Evolutionary conservation across 148 eudicot species (phyloP).

Genomic region (Dianthus caryophyllus): DNA sequence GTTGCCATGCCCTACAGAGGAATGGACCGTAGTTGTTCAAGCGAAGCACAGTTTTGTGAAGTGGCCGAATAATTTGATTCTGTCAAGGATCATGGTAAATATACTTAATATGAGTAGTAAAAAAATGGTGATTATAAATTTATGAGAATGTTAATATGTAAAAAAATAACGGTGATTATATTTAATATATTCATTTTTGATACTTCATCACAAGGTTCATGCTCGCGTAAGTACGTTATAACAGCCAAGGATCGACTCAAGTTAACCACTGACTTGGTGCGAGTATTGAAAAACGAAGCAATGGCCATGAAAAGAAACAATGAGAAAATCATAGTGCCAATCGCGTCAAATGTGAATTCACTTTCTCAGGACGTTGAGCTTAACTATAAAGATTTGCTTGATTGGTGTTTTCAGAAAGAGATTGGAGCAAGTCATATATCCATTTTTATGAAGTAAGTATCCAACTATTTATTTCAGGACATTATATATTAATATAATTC

Average conservation of each 20-base stretch:
- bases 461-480: not conserved
- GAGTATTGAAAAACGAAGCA: slow-evolving; percentile 2
- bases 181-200: too few species aligned
- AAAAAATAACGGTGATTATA: too few species aligned
- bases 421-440: not conserved
- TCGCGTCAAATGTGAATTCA: not conserved
- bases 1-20: slow-evolving; percentile 1
- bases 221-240: not conserved
- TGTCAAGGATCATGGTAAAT: not conserved
- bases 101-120: too few species aligned
- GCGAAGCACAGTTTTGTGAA: not conserved
- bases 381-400: slow-evolving; percentile 2
- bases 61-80: slow-evolving; percentile 2
- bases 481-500: too few species aligned
- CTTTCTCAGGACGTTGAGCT: not conserved
- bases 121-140: not conserved
- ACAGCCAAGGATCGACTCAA: not conserved
- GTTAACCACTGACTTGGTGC: slow-evolving; percentile 2
- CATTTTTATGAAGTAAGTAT: slow-evolving; percentile 10
- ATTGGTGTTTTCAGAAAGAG: slow-evolving; percentile 4
- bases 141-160: not conserved
- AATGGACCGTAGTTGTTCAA: not conserved
- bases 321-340: not conserved
- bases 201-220: slow-evolving; percentile 7
- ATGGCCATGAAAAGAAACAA: not conserved